Evolutionary conservation across 73 alveolate genomes (phyloP).

Genomic region (Urostyla sp.): DNA sequence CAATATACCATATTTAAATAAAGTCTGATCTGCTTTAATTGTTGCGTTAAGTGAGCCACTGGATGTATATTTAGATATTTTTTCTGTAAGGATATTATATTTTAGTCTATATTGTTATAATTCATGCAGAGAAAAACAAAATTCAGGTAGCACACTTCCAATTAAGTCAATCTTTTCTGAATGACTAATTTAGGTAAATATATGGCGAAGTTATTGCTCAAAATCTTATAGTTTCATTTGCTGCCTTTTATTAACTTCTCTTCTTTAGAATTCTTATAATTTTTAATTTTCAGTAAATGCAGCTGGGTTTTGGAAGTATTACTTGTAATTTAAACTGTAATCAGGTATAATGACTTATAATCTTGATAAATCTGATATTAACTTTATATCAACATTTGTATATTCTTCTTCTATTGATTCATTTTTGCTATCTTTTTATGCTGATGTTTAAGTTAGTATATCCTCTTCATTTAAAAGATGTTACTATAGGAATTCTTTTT

Average conservation of each 20-base stretch:
- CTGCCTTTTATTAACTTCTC: neutral
- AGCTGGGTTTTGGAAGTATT: slow-evolving; percentile 42
- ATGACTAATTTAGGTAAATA: slow-evolving; percentile 1
- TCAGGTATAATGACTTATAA: too few relatives aligned
- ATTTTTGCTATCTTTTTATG: too few relatives aligned
- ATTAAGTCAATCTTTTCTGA: slow-evolving; percentile 38
- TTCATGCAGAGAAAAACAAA: slow-evolving; percentile 26
- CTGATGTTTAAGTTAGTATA: too few relatives aligned
- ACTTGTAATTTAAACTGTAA: slow-evolving; percentile 24
- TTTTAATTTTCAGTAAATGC: slow-evolving; percentile 24
- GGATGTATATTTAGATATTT: slow-evolving; percentile 20
- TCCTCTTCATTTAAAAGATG: too few relatives aligned
- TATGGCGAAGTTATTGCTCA: neutral
- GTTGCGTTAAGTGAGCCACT: neutral
- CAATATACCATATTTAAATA: slow-evolving; percentile 1
- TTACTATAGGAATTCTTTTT: too few relatives aligned
- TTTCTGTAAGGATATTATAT: slow-evolving; percentile 14
- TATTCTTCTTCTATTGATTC: too few relatives aligned
- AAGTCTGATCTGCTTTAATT: neutral
- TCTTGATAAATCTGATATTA: too few relatives aligned
- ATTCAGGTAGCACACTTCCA: slow-evolving; percentile 38
- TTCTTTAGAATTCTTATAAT: neutral
- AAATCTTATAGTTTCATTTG: slow-evolving; percentile 16
- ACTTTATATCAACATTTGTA: too few relatives aligned
- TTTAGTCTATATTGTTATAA: slow-evolving; percentile 18